Conservation (phyloP, 306 rosid genomes). For the Mimosa pudica region DNA sequence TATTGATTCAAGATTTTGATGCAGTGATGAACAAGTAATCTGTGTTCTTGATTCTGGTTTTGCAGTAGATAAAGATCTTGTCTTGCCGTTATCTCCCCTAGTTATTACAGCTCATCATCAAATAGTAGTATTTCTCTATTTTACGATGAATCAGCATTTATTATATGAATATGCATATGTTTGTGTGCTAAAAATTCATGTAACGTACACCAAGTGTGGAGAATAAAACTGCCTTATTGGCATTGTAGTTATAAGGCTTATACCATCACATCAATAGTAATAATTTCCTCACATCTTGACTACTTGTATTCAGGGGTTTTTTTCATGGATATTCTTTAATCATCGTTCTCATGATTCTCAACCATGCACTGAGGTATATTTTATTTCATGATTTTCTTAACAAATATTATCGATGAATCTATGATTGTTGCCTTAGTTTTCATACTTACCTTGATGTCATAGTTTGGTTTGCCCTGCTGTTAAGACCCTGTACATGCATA, state of each 20-base stretch:
- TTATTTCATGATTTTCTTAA: constrained; percentile 23
- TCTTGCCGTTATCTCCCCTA: constrained; percentile 14
- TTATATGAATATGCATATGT: constrained; percentile 3
- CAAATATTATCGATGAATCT: constrained; percentile 24
- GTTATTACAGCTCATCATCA: constrained; percentile 23
- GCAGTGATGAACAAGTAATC: constrained; percentile 83
- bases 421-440: constrained; percentile 28
- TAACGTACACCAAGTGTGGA: neutral
- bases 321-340: constrained; percentile 87
- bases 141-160: constrained; percentile 15
- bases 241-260: constrained; percentile 17
- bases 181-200: constrained; percentile 14
- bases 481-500: constrained; percentile 6
- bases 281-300: constrained; percentile 27
- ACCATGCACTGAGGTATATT: constrained; percentile 90
- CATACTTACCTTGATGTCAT: constrained; percentile 16
- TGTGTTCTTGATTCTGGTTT: constrained; percentile 36
- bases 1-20: constrained; percentile 93
- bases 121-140: constrained; percentile 22
- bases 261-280: constrained; percentile 1
- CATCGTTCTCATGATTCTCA: constrained; percentile 87
- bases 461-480: constrained; percentile 24
- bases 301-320: constrained; percentile 75
- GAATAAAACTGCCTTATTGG: constrained; percentile 3
- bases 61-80: constrained; percentile 26